Evolutionary conservation across 768 basidiomycete genomes (phyloP), one percentile per base, ranked within the genome.

Genomic region (Glaciozyma martinii): DNA sequence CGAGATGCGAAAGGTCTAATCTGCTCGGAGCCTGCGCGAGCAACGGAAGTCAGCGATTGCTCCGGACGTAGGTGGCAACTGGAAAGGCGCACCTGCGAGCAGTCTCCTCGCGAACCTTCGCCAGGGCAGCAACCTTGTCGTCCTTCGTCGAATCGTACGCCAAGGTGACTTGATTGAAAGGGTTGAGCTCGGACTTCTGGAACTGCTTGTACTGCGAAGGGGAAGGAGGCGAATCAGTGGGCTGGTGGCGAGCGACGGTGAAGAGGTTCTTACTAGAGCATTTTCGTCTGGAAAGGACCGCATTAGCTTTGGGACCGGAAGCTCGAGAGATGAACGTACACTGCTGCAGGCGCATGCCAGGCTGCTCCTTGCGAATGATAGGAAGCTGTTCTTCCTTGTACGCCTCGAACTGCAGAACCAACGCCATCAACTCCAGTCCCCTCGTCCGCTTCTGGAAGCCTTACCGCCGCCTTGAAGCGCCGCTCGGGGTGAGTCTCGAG

Each of bases 111-210:
- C 60, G 33, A 23, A 60, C 21, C 25, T 73, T 68, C 69, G 76
- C 66, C 29, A 78, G 66, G 15, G 76, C 76, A 2, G 73, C 76
- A 19, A 78, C 75, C 66, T 76, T 78, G 53, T 79, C 79, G 16
- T 78, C 77, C 75, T 79, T 79, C 15, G 75, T 75, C 0, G 79
- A 76, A 61, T 78, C 78, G 72, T 79, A 53, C 78, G 78, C 55
- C 23, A 42, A 15, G 8, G 42, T 40, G 30, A 73, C 74, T 63
- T 78, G 78, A 72, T 79, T 79, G 76, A 79, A 80, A 6, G 74
- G 75, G 64, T 72, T 71, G 21, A 65, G 52, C 16, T 66, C 70
- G 33, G 49, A 50, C 74, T 78, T 79, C 66, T 79, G 75, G 73
- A 79, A 79, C 18, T 27, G 75, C 76, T 46, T 74, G 71, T 76